Percentiles rank a stretch among this genome's conserved stretches.
Conservation (phyloP, 2,329 filamentous ascomycete genomes). For the Sporothrix protearum region DNA sequence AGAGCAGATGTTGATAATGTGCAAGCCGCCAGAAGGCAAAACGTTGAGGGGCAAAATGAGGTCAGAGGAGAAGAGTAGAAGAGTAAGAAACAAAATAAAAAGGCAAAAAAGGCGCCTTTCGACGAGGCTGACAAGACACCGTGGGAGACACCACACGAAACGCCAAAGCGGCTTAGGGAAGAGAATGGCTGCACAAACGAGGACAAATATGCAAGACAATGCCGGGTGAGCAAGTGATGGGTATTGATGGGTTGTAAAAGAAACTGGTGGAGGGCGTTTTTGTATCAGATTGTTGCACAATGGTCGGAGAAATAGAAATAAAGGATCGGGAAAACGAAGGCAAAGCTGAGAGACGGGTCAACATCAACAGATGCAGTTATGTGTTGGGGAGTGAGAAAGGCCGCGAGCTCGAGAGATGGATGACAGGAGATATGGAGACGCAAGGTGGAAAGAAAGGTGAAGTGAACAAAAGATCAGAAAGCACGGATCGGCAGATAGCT, state of each 20-base stretch:
- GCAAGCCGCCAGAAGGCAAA: neutral
- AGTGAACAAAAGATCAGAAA: slow-evolving; percentile 10
- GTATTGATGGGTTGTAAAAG: neutral
- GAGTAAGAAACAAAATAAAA: neutral
- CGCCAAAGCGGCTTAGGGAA: neutral
- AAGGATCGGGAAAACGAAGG: neutral
- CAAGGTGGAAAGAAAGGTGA: neutral
- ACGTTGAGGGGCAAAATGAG: neutral
- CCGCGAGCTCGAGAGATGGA: neutral
- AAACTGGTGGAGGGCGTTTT: slow-evolving; percentile 5
- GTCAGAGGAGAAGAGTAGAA: neutral
- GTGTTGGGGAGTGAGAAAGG: neutral
- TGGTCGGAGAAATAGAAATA: neutral
- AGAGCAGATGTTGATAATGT: neutral
- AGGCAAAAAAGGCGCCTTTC: neutral
- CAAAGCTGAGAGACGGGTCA: neutral
- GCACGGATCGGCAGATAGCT: neutral
- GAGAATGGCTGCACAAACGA: neutral
- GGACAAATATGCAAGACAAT: neutral
- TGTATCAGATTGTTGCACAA: neutral
- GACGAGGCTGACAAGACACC: slow-evolving; percentile 8
- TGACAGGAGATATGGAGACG: neutral
- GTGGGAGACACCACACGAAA: neutral
- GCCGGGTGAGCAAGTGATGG: neutral
- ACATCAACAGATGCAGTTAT: neutral